Base-by-base conservation (phyloP, 2,329 filamentous ascomycete genomes). In the Pseudocercospora macadamiae region DNA sequence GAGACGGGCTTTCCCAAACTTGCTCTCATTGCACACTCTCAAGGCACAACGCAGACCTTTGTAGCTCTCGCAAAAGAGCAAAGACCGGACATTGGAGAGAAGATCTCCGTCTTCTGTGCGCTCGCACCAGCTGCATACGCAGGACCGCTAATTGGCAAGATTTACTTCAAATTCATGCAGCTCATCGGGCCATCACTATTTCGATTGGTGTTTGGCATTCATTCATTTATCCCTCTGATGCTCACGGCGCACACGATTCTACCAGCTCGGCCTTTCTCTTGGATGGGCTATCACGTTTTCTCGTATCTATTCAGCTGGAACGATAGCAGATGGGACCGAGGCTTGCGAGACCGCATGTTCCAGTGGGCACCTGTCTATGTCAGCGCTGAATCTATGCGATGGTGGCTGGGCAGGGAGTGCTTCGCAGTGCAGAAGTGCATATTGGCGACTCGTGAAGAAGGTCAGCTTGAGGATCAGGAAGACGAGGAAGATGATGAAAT, bases 141-240 rank as follows among this genome's bases (percentile, higher is more conserved):
- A 0, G 93, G 93, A 0, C 89, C 91, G 0, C 75, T 97, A 18
- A 90, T 97, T 53, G 86, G 88, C 51, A 93, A 92, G 72, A 87
- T 90, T 73, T 95, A 96, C 74, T 93, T 97, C 79, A 93, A 91
- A 66, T 93, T 97, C 75, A 93, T 96, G 89, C 84, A 87, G 14
- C 77, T 89, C 51, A 89, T 97, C 52, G 88, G 88, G 0, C 90
- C 91, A 0, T 80, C 75, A 25, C 80, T 91, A 72, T 97, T 96
- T 75, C 82, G 90, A 1, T 70, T 91, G 19, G 83, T 96, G 66
- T 97, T 97, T 71, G 93, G 93, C 14, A 92, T 97, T 37, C 93
- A 96, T 71, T 86, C 90, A 0, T 97, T 97, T 73, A 96, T 97
- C 45, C 93, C 93, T 0, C 81, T 95, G 64, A 97, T 97, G 93